Evolutionary conservation across 2,329 filamentous ascomycete species (phyloP), one percentile per base, ranked within the genome.

Genomic region (Phoma sp.): DNA sequence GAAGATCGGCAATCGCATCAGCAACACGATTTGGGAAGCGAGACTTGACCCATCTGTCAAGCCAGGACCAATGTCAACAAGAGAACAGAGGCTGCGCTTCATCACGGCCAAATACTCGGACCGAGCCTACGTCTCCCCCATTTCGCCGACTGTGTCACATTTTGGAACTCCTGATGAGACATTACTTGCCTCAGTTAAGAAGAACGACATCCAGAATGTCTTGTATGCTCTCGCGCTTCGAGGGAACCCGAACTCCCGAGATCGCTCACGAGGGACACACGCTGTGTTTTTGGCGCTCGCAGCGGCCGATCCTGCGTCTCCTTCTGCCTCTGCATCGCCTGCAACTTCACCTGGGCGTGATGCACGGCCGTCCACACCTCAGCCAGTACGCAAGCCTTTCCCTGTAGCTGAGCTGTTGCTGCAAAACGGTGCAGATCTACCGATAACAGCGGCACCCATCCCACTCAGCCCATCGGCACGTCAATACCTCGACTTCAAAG

Each of bases 1-100:
- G 53, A 87, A 93, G 53, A 87, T 99, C 59, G 96, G 96, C 58
- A 99, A 99, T 73, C 87, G 93, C 43, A 87, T 97, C 45, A 95
- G 93, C 66, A 99, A 99, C 76, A 93, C 93, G 88, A 83, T 99
- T 17, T 99, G 93, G 92, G 95, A 99, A 78, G 88, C 92, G 12
- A 90, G 80, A 57, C 81, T 98, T 20, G 92, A 97, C 54, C 83
- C 83, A 20, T 78, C 83, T 5, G 68, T 84, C 38, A 98, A 96
- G 71, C 92, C 92, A 4, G 79, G 81, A 0, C 83, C 91, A 0
- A 87, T 88, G 64, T 91, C 93, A 20, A 93, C 87, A 5, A 86
- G 95, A 33, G 95, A 99, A 73, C 91, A 96, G 74, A 86, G 95
- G 18, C 81, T 98, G n/a, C 89, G 85, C 64, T 99, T 97, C 74